Conservation (phyloP, 23 red algal genomes). For the Gracilaria vermiculophylla region DNA sequence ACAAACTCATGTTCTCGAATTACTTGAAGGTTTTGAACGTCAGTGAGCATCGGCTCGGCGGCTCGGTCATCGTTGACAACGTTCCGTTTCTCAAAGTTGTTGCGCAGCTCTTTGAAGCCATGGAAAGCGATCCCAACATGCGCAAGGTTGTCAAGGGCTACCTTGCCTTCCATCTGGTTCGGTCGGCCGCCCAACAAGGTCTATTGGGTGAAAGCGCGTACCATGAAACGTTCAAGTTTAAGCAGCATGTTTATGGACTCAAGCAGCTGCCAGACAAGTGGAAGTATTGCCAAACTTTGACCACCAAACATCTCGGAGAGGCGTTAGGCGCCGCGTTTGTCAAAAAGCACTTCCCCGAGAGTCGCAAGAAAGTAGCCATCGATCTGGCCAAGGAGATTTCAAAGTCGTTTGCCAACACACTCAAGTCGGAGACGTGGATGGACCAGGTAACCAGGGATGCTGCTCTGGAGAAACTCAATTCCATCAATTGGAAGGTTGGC, state of each 20-base stretch:
- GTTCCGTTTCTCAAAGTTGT: conserved; percentile 30
- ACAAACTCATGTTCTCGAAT: conserved; percentile 10
- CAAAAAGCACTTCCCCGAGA: conserved; percentile 66
- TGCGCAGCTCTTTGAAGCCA: neutral
- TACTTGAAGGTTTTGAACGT: conserved; percentile 8
- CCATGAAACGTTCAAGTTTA: conserved; percentile 42
- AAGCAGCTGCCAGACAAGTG: conserved; percentile 58
- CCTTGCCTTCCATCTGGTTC: conserved; percentile 60
- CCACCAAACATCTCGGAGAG: conserved; percentile 65
- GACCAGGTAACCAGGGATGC: conserved; percentile 46
- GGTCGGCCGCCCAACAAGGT: conserved; percentile 17
- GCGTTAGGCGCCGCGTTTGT: conserved; percentile 76
- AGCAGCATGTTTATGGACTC: conserved; percentile 53
- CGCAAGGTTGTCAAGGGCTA: conserved; percentile 39
- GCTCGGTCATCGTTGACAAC: conserved; percentile 51
- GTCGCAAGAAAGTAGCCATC: conserved; percentile 26
- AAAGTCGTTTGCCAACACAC: conserved; percentile 65
- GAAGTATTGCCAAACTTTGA: conserved; percentile 63
- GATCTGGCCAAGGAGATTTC: conserved; percentile 56
- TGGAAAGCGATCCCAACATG: conserved; percentile 7
- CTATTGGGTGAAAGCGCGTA: conserved; percentile 56
- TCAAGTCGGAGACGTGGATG: conserved; percentile 73
- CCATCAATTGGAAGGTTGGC: conserved; percentile 79
- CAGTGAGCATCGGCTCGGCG: conserved; percentile 6
- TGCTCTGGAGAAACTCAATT: conserved; percentile 61